These are phyloP conservation scores for Cyclotella cryptica DNA, from an alignment of 108 stramenopile genomes.

Conservation along the genomic window DNA sequence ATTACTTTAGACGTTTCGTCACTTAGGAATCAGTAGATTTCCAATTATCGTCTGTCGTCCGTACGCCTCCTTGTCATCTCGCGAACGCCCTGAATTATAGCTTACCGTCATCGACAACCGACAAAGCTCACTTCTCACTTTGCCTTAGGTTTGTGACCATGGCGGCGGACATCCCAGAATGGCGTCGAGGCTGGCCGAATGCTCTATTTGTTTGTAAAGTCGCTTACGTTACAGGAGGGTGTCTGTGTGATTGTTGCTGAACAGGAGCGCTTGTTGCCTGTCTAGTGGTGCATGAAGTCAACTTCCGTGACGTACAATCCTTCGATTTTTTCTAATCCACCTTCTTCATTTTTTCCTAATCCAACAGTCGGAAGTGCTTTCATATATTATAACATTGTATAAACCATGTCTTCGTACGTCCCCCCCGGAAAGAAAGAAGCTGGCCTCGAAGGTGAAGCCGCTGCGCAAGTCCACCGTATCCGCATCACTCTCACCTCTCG, in stretches of 20 bases:
- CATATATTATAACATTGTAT: constrained; percentile 10
- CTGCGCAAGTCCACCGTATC: constrained; percentile 91
- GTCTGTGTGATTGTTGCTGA: not conserved
- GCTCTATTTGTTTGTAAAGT: not conserved
- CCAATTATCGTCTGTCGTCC: not conserved
- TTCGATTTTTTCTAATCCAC: not conserved
- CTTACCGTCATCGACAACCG: no score
- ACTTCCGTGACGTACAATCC: no score
- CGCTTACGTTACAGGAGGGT: not conserved
- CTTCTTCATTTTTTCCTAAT: not conserved
- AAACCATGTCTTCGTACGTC: constrained; percentile 75
- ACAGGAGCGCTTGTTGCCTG: not conserved
- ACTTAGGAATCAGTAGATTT: constrained; percentile 12
- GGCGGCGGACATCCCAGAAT: constrained; percentile 10
- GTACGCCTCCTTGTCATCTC: no score
- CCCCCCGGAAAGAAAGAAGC: constrained; percentile 77
- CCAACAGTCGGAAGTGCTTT: constrained; percentile 41
- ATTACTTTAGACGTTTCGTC: not conserved
- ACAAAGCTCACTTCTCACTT: constrained; percentile 63
- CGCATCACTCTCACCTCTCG: constrained; percentile 99
- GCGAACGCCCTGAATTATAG: no score
- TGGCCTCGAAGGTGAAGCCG: constrained; percentile 65
- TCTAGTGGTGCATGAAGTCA: not conserved
- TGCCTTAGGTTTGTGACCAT: constrained; percentile 56
- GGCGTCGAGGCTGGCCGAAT: not conserved